Base-by-base conservation (phyloP, 441 rosid species). In the Gossypium trilobum region DNA sequence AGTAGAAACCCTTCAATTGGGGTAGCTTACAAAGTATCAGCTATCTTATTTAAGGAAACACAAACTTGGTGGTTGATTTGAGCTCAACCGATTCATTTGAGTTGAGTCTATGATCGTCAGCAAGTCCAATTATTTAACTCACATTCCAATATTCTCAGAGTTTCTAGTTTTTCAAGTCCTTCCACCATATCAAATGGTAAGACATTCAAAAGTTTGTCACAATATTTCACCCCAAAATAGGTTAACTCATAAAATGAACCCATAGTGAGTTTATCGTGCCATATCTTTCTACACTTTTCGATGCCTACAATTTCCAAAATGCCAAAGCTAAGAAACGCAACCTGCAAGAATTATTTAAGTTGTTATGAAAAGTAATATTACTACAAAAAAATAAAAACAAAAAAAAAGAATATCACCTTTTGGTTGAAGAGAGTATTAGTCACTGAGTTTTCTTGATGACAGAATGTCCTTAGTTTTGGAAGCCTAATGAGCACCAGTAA, bases 1-100 rank as follows among this genome's bases (percentile, higher is more conserved):
- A 50, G 58, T 29, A 73, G 67, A 78, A 70, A 13, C 27, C 31
- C 36, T 36, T 58, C n/a, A 78, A 65, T 39, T 70, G n/a, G 2
- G 72, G 73, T 5, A 74, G 57, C 6, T 1, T 0, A 0, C 10
- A 0, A 4, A 78, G 75, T 5, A 10, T 2, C 55, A 74, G 1
- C 2, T 2, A 1, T 46, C 9, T 25, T 10, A 73, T 1, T 16
- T 65, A 2, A 1, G 65, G 71, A 46, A 74, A 65, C 23, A 56
- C 10, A 56, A 20, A 56, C 5, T 9, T 20, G 14, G 4, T 55
- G 14, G n/a, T 9, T 10, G 14, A 56, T 54, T 7, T 1, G 13
- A 6, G 3, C 23, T 52, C 25, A 17, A 52, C 14, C 23, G 7
- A 5, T 52, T 17, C 14, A 56, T 1, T 56, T n/a, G 60, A 2